Conservation (phyloP, 1,284 basidiomycete species). For the Ganoderma sp. region DNA sequence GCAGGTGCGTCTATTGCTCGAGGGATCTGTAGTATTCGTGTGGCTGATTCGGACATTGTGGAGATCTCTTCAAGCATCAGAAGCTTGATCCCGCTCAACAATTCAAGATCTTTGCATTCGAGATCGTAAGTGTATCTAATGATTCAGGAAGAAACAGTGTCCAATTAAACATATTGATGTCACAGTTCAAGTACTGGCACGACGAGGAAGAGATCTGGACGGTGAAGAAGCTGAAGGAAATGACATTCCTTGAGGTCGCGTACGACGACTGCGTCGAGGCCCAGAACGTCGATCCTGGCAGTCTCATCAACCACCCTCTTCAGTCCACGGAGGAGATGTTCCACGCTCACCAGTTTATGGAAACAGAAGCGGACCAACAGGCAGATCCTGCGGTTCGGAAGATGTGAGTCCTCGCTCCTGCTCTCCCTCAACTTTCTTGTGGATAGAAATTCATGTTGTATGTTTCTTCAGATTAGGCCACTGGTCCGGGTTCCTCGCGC, state of each 20-base stretch:
- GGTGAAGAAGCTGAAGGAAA: constrained; percentile 11
- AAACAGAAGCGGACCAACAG: neutral
- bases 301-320: constrained; percentile 10
- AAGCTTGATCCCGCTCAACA: constrained; percentile 30
- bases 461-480: constrained; percentile 1
- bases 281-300: constrained; percentile 3
- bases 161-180: too few relatives aligned
- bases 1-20: neutral
- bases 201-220: neutral
- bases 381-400: neutral
- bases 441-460: too few relatives aligned
- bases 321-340: neutral
- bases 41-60: neutral
- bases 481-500: constrained; percentile 9
- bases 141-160: neutral
- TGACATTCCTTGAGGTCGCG: constrained; percentile 5
- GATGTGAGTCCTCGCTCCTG: neutral
- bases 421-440: too few relatives aligned
- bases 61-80: constrained; percentile 35
- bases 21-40: neutral
- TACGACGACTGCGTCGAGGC: constrained; percentile 9
- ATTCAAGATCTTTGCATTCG: constrained; percentile 31
- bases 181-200: constrained; percentile 2
- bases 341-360: neutral
- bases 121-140: constrained; percentile 26